Base-by-base conservation (phyloP, 768 basidiomycete genomes). In the Lentinula sp. region DNA sequence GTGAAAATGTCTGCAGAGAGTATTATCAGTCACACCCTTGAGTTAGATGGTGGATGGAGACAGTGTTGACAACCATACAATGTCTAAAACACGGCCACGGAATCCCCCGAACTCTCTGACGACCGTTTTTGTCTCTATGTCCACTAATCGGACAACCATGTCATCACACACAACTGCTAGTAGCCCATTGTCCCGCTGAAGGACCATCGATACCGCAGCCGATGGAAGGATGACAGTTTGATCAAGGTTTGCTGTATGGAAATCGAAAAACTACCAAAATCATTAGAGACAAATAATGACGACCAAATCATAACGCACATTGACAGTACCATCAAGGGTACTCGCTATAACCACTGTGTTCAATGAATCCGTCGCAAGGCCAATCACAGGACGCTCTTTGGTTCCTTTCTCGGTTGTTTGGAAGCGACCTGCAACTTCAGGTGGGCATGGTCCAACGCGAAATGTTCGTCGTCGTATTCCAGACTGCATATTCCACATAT, bases 401-500 rank as follows among this genome's bases (percentile, higher is more conserved):
- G 74, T 73, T 70, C 80, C 80, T 53, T 74, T 69, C 18, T 69
- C 66, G 35, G 70, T 72, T 61, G 75, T 70, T 67, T 76, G 75
- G 57, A 79, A 73, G 7, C 82, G 76, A 56, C 74, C 77, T 6
- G 74, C 66, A 7, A 80, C 80, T 63, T 84, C 84, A 20, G 79
- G 72, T 23, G 89, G 88, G 67, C 81, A 83, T 20, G 81, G 72
- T 0, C 88, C 89, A 23, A 96, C 68, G 62, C 79, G 76, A 70
- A 91, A 98, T 1, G 81, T 79, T 73, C 90, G 91, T 49, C 96
- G 81, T 66, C 84, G 83, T 61, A 95, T 82, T 1, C 97, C 97
- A 3, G 91, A 94, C 72, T 99, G 96, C 86, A 99, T 86, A 70
- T 98, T 99, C 90, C 93, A 98, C 88, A 95, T 88, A 61, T 85